phyloP scores from a whole-genome alignment of 306 rosid genomes.

The Inga laurina region DNA sequence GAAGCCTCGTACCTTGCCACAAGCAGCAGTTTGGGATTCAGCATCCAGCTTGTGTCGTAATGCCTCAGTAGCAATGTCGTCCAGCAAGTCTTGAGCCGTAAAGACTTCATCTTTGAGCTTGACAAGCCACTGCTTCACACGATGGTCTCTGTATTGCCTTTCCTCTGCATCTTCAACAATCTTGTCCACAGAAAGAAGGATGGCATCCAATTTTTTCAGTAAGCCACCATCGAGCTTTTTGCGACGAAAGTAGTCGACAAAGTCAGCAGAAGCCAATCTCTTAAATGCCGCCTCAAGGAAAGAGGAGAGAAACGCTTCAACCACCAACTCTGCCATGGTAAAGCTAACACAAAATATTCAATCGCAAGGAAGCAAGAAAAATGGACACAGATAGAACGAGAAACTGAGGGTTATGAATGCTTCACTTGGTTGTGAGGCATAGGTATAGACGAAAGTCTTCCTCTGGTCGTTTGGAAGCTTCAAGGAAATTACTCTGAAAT shows the following conservation, averaged over 20 bases:
- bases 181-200: neutral
- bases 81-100: neutral
- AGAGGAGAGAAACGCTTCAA: neutral
- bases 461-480: no score
- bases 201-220: neutral
- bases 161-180: constrained; percentile 5
- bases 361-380: no score
- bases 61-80: neutral
- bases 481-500: no score
- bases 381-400: no score
- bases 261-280: neutral
- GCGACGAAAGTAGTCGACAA: neutral
- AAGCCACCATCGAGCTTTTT: neutral
- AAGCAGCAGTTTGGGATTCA: neutral
- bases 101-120: neutral
- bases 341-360: neutral
- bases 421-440: no score
- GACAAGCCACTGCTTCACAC: constrained; percentile 9
- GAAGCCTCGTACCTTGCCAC: neutral
- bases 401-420: no score
- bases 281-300: neutral
- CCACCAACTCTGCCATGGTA: neutral
- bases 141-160: neutral
- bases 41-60: neutral
- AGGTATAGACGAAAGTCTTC: no score